Evolutionary conservation across 2,329 filamentous ascomycete genomes (phyloP).

Genomic region (Epichloe elymi): DNA sequence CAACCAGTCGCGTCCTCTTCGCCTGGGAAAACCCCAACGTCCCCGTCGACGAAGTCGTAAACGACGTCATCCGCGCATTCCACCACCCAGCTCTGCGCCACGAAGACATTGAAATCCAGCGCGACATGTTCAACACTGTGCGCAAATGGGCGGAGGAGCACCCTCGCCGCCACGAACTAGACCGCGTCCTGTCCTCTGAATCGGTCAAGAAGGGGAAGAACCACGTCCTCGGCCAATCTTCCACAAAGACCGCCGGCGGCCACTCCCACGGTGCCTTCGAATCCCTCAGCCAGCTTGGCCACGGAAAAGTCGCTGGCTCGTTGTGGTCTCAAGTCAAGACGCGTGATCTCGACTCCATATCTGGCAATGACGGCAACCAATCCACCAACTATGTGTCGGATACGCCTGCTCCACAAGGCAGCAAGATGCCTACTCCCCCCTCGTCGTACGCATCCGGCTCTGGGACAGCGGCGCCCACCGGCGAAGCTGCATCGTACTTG

Average conservation of each 20-base stretch:
- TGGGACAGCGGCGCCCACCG: conserved; percentile 19
- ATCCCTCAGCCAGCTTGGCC: conserved; percentile 31
- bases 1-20: conserved; percentile 56
- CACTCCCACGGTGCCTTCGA: conserved; percentile 31
- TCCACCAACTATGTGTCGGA: conserved; percentile 23
- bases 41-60: conserved; percentile 67
- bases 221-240: conserved; percentile 39
- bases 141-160: conserved; percentile 65
- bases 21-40: conserved; percentile 85
- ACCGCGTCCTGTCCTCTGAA: conserved; percentile 66
- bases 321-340: conserved; percentile 50
- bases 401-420: conserved; percentile 24
- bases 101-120: conserved; percentile 64
- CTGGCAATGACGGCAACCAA: conserved; percentile 30
- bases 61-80: conserved; percentile 71
- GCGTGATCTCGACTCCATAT: conserved; percentile 43
- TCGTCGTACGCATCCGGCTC: conserved; percentile 16
- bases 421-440: conserved; percentile 15
- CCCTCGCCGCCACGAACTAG: conserved; percentile 53
- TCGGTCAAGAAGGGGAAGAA: conserved; percentile 77
- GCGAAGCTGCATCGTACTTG: conserved; percentile 21
- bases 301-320: conserved; percentile 44
- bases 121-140: conserved; percentile 79
- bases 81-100: conserved; percentile 81
- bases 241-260: conserved; percentile 17